phyloP scores from a whole-genome alignment of 345 rosid species.

The Erysimum cheiranthoides region DNA sequence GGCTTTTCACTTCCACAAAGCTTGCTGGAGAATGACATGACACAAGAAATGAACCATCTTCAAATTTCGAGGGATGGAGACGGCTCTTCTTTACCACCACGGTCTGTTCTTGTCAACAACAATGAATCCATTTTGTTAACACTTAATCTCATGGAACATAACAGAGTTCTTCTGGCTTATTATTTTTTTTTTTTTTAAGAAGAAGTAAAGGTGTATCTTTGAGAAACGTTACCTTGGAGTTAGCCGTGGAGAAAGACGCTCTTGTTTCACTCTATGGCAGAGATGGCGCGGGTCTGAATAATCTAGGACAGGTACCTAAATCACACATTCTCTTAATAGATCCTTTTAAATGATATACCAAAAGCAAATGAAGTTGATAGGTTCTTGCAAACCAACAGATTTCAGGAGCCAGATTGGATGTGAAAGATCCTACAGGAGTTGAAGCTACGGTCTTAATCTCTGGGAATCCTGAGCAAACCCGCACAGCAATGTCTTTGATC shows the following conservation, averaged over 20 bases:
- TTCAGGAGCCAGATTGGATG: slow-evolving; percentile 66
- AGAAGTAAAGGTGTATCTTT: slow-evolving; percentile 50
- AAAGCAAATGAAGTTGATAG: not conserved
- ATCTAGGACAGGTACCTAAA: slow-evolving; percentile 53
- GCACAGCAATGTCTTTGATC: slow-evolving; percentile 57
- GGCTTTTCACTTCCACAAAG: slow-evolving; percentile 37
- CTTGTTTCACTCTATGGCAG: slow-evolving; percentile 58
- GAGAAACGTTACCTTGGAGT: slow-evolving; percentile 60
- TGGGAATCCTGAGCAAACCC: slow-evolving; percentile 63
- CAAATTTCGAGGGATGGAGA: slow-evolving; percentile 41
- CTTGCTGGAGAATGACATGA: slow-evolving; percentile 33
- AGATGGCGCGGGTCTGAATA: slow-evolving; percentile 62
- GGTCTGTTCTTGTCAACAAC: slow-evolving; percentile 33
- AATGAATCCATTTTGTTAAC: slow-evolving; percentile 5
- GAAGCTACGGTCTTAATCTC: slow-evolving; percentile 60
- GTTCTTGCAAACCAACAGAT: slow-evolving; percentile 48
- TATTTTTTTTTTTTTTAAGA: slow-evolving; percentile 41
- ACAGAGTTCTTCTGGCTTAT: not conserved
- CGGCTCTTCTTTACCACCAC: slow-evolving; percentile 30
- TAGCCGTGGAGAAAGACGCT: slow-evolving; percentile 50
- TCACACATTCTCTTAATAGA: not conserved
- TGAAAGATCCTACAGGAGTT: slow-evolving; percentile 53
- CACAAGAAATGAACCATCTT: slow-evolving; percentile 44
- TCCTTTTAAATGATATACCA: not conserved
- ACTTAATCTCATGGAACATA: slow-evolving; percentile 4